Base-by-base conservation (phyloP, 345 rosid species). In the Citrus unshiu region DNA sequence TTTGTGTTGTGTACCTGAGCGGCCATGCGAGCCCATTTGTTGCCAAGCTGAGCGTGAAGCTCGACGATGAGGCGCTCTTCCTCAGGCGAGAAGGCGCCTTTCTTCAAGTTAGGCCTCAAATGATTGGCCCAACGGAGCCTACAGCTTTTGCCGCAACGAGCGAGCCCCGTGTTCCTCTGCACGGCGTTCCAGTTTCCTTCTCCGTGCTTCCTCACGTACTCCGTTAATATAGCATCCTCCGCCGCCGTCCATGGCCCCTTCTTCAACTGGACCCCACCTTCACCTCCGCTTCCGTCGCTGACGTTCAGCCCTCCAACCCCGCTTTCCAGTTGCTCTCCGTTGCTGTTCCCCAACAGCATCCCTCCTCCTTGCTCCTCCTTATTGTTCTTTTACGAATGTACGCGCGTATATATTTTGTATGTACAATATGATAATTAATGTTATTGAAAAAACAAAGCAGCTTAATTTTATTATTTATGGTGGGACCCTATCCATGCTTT, bases 21-120 rank as follows among this genome's bases (percentile, higher is more conserved):
- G 4, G 92, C 92, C 92, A 89, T 89, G 71, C 92, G 90, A 65
- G 92, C 92, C 92, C 92, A 89, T 77, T 87, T 89, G 73, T 89
- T 89, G 46, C 92, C 92, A 4, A 84, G 87, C 39, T 86, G 88
- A 68, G 90, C 86, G 76, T 89, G 92, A 19, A 89, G 83, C 66
- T 89, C 88, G 65, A 86, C 86, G 46, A 89, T 89, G 30, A 89
- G 83, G 71, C 87, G 83, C 66, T 89, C 92, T 71, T 89, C 92
- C 2, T 87, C 88, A 2, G 83, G 80, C 7, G 88, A 82, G 76
- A 89, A 89, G 21, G 92, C 76, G 13, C 90, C 90, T 74, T 89
- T 89, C 59, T 81, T 89, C 35, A 89, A 83, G 75, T 89, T 89
- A 0, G 92, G 92, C 1, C 92, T 77, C 51, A 89, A 85, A 29